Evolutionary conservation across 1,284 basidiomycete species (phyloP), one percentile per base, ranked within the genome.

Genomic region (Puccinia hordei): DNA sequence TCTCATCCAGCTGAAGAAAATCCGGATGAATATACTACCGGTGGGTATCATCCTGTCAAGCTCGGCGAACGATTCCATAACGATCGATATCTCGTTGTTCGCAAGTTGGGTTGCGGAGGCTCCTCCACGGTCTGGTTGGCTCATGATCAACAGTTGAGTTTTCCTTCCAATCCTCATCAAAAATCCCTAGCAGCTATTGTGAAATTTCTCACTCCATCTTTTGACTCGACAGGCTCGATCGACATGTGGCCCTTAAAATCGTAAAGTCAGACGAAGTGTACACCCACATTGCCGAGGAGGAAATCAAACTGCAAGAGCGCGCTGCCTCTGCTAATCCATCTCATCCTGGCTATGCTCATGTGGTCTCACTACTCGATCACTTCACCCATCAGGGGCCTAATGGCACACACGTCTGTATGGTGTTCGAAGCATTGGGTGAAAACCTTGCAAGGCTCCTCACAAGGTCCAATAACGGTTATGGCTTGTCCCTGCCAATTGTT

Each of bases 381-480:
- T 99, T 99, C 87, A 90, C 92, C 55, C 97, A 99, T 87, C 92
- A 92, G 82, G 97, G 96, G 0, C 95, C 95, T 22, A 98, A 99
- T 86, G 96, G 96, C 69, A 92, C 90, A n/a, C 96, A 99, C 87
- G 93, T 99, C 82, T 99, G 97, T 89, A 98, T 99, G 96, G 96
- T 99, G 22, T 98, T 98, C 85, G 96, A 99, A 87, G 96, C 99
- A 49, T 90, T 99, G 13, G 96, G 97, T 80, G 96, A 99, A 87
- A 98, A 98, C 85, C 88, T 99, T n/a, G 90, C 98, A 0, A 95
- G 95, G 2, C 90, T 99, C 83, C 98, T 98, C 89, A 98, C 97
- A 87, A 90, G 96, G 27, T 91, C 94, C 86, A 92, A 93, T 88
- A 93, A 98, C 87, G 93, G 94, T 4, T 41, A 49, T 83, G 96